phyloP scores from a whole-genome alignment of 768 basidiomycete species.

The Leccinum barrowsii region DNA sequence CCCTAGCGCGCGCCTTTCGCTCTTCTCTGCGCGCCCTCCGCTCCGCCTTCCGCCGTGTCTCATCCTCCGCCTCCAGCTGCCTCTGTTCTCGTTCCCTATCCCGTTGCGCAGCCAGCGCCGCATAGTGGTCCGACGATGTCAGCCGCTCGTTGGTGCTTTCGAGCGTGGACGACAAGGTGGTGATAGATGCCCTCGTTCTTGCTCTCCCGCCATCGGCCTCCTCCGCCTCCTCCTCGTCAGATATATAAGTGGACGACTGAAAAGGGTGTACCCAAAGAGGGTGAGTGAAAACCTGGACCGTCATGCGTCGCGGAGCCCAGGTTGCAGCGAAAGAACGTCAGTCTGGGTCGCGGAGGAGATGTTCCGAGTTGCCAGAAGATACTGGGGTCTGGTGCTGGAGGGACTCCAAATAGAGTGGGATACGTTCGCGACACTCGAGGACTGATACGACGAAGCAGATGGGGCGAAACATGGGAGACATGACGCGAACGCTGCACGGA shows the following conservation, averaged over 20 bases:
- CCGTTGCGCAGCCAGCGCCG: slow-evolving; percentile 27
- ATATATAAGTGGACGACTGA: slow-evolving; percentile 62
- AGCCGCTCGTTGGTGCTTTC: slow-evolving; percentile 50
- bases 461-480: too few relatives aligned
- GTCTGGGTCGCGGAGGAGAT: slow-evolving; percentile 35
- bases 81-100: slow-evolving; percentile 25
- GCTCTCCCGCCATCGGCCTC: slow-evolving; percentile 15
- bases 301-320: slow-evolving; percentile 35
- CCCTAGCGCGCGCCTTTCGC: slow-evolving; percentile 42
- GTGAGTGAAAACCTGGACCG: slow-evolving; percentile 41
- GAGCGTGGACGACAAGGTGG: slow-evolving; percentile 42
- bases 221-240: slow-evolving; percentile 41
- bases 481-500: too few relatives aligned
- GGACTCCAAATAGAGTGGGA: too few relatives aligned
- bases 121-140: slow-evolving; percentile 39
- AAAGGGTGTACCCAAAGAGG: slow-evolving; percentile 64
- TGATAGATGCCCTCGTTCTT: slow-evolving; percentile 25
- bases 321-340: slow-evolving; percentile 61
- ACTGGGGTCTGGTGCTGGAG: too few relatives aligned
- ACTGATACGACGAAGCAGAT: too few relatives aligned
- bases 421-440: too few relatives aligned
- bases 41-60: slow-evolving; percentile 45
- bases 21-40: slow-evolving; percentile 43
- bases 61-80: slow-evolving; percentile 34
- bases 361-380: too few relatives aligned